Evolutionary conservation across 768 basidiomycete genomes (phyloP).

Genomic region (Neoboletus brunneissimus): DNA sequence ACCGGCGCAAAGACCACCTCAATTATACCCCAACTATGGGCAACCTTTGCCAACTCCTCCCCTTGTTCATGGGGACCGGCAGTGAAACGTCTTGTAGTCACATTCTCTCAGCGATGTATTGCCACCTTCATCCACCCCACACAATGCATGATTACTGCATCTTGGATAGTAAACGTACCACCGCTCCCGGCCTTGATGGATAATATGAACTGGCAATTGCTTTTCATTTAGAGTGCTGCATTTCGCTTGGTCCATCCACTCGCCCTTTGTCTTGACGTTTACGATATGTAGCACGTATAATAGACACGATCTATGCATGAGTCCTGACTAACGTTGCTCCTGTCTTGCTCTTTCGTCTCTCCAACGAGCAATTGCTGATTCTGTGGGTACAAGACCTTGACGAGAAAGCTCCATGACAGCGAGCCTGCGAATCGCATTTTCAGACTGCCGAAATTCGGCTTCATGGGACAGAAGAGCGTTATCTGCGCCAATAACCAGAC

Average conservation of each 20-base stretch:
- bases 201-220: not conserved
- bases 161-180: constrained; percentile 9
- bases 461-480: constrained; percentile 72
- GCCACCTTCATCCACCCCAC: constrained; percentile 9
- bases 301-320: constrained; percentile 4
- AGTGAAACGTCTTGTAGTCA: constrained; percentile 20
- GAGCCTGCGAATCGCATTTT: constrained; percentile 66
- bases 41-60: constrained; percentile 29
- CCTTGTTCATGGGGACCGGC: constrained; percentile 24
- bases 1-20: constrained; percentile 42
- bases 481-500: constrained; percentile 75
- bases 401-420: constrained; percentile 74
- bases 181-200: constrained; percentile 1
- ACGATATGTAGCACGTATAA: constrained; percentile 14
- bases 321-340: constrained; percentile 7
- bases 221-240: constrained; percentile 21
- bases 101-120: constrained; percentile 15
- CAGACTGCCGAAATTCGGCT: constrained; percentile 57
- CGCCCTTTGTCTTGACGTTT: not conserved
- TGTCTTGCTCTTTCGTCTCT: constrained; percentile 43
- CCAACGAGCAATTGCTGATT: constrained; percentile 83
- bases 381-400: constrained; percentile 74
- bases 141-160: constrained; percentile 11
- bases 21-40: constrained; percentile 29
- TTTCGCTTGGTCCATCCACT: constrained; percentile 5